Evolutionary conservation across 768 basidiomycete genomes (phyloP).

Genomic region (Tylopilus vinaceipallidus): DNA sequence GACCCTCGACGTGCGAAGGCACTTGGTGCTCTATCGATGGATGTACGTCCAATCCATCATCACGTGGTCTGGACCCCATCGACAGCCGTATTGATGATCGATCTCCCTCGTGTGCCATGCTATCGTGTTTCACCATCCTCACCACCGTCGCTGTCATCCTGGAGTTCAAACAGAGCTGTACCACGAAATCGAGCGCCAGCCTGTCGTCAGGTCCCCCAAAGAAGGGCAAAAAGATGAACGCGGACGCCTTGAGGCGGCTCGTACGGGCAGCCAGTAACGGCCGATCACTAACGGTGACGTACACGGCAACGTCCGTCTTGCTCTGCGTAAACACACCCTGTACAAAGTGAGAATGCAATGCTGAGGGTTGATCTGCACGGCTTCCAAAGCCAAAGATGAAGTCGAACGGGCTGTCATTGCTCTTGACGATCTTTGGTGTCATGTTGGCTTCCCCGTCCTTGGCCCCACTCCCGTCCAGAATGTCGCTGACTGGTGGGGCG

Average conservation of each 20-base stretch:
- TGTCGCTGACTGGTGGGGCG: too few species aligned
- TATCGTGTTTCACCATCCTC: conserved; percentile 54
- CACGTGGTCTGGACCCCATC: too few species aligned
- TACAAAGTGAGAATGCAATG: conserved; percentile 79
- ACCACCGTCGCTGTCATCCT: conserved; percentile 73
- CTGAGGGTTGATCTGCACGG: conserved; percentile 36
- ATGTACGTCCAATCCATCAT: too few species aligned
- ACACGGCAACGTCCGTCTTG: conserved; percentile 77
- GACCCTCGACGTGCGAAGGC: too few species aligned
- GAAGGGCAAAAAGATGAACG: conserved; percentile 85
- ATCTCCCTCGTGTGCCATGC: conserved; percentile 13
- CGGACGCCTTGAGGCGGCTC: too few species aligned
- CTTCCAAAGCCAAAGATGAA: conserved; percentile 48
- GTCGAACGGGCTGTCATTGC: conserved; percentile 65
- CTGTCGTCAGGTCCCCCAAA: conserved; percentile 95
- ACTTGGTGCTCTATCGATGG: too few species aligned
- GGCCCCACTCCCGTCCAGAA: too few species aligned
- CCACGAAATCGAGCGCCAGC: conserved; percentile 78
- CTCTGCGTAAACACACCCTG: conserved; percentile 75
- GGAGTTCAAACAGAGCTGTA: conserved; percentile 75
- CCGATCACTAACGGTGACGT: conserved; percentile 56
- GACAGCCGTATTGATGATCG: too few species aligned
- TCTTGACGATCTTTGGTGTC: conserved; percentile 15
- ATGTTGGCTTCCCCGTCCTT: too few species aligned
- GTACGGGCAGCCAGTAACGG: conserved; percentile 19